A percentile compares a stretch with the other conserved stretches of the same genome.
Evolutionary conservation across 2,329 filamentous ascomycete species (phyloP).

Genomic region (Exophiala bonariae): DNA sequence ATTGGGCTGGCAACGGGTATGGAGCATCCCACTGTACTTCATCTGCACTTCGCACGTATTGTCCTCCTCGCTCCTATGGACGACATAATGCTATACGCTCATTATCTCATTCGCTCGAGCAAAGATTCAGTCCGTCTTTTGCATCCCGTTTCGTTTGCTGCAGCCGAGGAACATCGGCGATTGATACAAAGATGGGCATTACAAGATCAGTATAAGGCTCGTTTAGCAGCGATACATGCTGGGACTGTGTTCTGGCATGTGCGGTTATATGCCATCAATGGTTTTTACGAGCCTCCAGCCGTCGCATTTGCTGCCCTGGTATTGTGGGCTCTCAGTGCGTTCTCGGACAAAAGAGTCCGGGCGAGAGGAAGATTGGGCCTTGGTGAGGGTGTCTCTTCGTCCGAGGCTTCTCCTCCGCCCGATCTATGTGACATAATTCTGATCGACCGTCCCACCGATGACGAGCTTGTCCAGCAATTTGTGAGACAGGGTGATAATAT

Average conservation of each 20-base stretch:
- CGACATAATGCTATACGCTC: slow-evolving; percentile 46
- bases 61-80: slow-evolving; percentile 50
- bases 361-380: slow-evolving; percentile 30
- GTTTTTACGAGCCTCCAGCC: slow-evolving; percentile 48
- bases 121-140: slow-evolving; percentile 28
- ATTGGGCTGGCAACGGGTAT: slow-evolving; percentile 49
- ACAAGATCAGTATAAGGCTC: slow-evolving; percentile 56
- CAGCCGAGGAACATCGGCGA: slow-evolving; percentile 30
- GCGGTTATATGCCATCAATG: slow-evolving; percentile 48
- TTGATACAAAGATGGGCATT: slow-evolving; percentile 50
- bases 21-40: slow-evolving; percentile 56
- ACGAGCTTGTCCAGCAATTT: slow-evolving; percentile 59
- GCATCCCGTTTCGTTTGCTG: slow-evolving; percentile 31
- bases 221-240: slow-evolving; percentile 54
- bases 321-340: slow-evolving; percentile 49
- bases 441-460: slow-evolving; percentile 56
- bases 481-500: slow-evolving; percentile 51
- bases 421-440: slow-evolving; percentile 40
- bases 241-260: slow-evolving; percentile 55
- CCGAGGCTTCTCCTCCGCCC: slow-evolving; percentile 34
- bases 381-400: slow-evolving; percentile 2
- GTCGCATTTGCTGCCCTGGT: slow-evolving; percentile 47
- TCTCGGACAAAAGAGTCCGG: slow-evolving; percentile 28
- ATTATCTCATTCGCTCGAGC: slow-evolving; percentile 30
- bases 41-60: slow-evolving; percentile 56